Base-by-base conservation (phyloP, 805 yeast genomes). In the Komagataella mondaviorum region DNA sequence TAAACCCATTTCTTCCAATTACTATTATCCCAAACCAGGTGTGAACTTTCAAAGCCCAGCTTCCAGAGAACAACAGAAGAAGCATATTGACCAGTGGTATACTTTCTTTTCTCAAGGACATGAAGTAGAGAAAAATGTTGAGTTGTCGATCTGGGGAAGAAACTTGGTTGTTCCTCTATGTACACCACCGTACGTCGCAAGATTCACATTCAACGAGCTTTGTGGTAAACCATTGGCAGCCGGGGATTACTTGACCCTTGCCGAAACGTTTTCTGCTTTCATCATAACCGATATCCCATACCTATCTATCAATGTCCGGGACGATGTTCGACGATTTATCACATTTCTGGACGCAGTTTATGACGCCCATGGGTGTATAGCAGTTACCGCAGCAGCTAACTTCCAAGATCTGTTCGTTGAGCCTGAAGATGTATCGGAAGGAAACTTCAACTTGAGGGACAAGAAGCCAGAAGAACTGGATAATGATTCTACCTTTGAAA, bases 281-380 rank as follows among this genome's bases (percentile, higher is more conserved):
- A 81, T 93, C n/a, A 76, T 93, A 48, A 88, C 97, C 0, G 98
- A 93, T 62, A 89, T 93, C 46, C 99, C 99, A 8, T 82, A 82
- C 55, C 67, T 93, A 60, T 80, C 95, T 18, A 73, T 85, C 10
- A 76, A 83, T 57, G 84, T 80, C 48, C 76, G 96, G 55, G 97
- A 93, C 60, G 76, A 83, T 56, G 88, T 90, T 22, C 76, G 98
- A 61, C 72, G 99, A 59, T 91, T 93, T 62, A 93, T 93, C 64
- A 93, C 96, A 0, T 93, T 93, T 59, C 67, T 93, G 51, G 99
- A 93, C 65, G 97, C 99, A 0, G 95, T 90, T 3, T 93, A 93
- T 64, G 98, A 93, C 65, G 84, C 84, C 51, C 90, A 88, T 58
- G 86, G 95, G 7, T 76, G 89, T 60, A 69, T 93, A 14, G 96